A percentile compares a stretch with the other conserved stretches of the same genome.
phyloP scores from a whole-genome alignment of 305 asterid species.

The Solanum hybrid region DNA sequence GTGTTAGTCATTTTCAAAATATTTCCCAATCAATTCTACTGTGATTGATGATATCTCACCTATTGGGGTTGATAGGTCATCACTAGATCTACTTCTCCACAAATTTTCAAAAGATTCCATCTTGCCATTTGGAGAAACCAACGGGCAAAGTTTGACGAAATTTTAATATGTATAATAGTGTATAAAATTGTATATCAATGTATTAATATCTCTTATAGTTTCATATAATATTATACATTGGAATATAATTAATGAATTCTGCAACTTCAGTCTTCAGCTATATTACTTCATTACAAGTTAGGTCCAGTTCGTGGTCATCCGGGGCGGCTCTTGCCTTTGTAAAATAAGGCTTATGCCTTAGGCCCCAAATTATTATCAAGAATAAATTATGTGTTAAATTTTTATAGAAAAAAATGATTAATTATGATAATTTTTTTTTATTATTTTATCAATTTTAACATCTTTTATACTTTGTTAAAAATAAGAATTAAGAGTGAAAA shows the following conservation, averaged over 20 bases:
- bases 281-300: background rate
- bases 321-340: no score
- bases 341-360: no score
- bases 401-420: no score
- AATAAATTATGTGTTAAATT: no score
- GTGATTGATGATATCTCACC: background rate
- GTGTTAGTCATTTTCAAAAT: background rate
- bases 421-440: no score
- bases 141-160: background rate
- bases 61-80: background rate
- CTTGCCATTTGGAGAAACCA: background rate
- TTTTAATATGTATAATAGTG: background rate
- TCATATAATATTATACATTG: background rate
- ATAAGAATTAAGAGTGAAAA: no score
- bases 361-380: no score
- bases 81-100: background rate
- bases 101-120: background rate
- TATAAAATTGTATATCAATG: background rate
- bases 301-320: background rate
- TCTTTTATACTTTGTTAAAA: no score
- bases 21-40: background rate
- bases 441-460: no score
- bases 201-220: background rate
- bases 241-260: background rate
- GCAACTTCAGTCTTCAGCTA: background rate